Percentiles rank a stretch among this genome's conserved stretches.
phyloP scores from a whole-genome alignment of 345 rosid species.

The Citrus cavaleriei region DNA sequence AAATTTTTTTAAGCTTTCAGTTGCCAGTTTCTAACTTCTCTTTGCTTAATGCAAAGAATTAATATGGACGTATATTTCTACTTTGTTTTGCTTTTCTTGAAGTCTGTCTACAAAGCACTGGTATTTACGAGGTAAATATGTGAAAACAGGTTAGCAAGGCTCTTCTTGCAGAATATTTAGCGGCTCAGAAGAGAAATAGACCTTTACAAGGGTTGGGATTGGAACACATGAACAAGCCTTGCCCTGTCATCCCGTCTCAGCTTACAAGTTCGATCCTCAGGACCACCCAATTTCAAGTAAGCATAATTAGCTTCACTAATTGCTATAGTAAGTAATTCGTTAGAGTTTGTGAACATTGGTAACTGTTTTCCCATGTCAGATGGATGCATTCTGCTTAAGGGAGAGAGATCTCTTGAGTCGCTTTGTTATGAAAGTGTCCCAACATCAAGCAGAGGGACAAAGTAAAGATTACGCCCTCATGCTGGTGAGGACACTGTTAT shows the following conservation, averaged over 20 bases:
- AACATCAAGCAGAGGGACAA: constrained; percentile 59
- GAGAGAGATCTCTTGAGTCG: constrained; percentile 80
- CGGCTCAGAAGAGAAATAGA: constrained; percentile 60
- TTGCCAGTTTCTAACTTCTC: background rate
- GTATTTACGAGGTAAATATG: constrained; percentile 5
- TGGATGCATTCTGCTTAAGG: constrained; percentile 61
- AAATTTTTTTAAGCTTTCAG: background rate
- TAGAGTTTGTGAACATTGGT: constrained; percentile 1
- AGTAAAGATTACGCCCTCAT: constrained; percentile 58
- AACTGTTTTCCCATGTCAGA: constrained; percentile 33
- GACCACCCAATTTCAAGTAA: constrained; percentile 72
- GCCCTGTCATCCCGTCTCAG: constrained; percentile 61
- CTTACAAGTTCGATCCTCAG: constrained; percentile 67
- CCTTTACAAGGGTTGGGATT: constrained; percentile 71
- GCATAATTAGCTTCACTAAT: background rate
- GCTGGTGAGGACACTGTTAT: constrained; percentile 37
- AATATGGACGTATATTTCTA: background rate
- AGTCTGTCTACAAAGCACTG: constrained; percentile 4
- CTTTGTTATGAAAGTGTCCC: constrained; percentile 60
- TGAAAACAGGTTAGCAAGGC: constrained; percentile 82
- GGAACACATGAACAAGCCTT: constrained; percentile 77
- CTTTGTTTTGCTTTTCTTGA: background rate
- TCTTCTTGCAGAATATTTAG: constrained; percentile 67
- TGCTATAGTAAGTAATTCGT: background rate
- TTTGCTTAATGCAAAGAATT: background rate